Base-by-base conservation (phyloP, 495 filamentous ascomycete genomes). In the Letharia columbiana region DNA sequence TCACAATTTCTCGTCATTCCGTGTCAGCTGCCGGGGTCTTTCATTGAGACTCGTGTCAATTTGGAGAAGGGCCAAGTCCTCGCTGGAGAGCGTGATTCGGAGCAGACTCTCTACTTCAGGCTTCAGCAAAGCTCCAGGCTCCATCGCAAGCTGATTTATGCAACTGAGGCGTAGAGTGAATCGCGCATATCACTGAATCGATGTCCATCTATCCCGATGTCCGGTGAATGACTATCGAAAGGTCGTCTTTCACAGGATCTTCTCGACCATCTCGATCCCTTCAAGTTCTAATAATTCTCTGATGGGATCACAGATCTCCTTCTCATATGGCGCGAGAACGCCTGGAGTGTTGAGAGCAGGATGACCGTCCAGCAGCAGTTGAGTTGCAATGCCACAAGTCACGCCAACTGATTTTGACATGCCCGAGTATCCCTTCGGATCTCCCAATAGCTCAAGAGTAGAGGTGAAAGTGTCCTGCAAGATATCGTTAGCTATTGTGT, bases 211-310 rank as follows among this genome's bases (percentile, higher is more conserved):
- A 28, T 28, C 23, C 23, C 23, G 23, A 28, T 28, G 23, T 28
- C 23, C 1, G 23, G 23, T 28, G 23, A 28, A 28, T 28, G 23
- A 28, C 23, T 28, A 28, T 28, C 23, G 23, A 28, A 28, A 28
- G 33, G 79, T 78, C 49, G 39, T 49, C 15, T 64, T 67, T 39
- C 66, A 28, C 28, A 75, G 33, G 20, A 71, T 71, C 60, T 73
- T 69, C 61, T 77, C 74, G 11, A 71, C 67, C 33, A 84, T 71
- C 66, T 73, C 68, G 62, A 85, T 77, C 49, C 75, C 77, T 12
- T 81, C 83, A 9, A 65, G 42, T 40, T 71, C 70, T 62, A 70
- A 7, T 5, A 62, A 44, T 17, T 67, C 47, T 44, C 71, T 61
- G 40, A 73, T 70, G 23, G 70, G 64, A 41, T 73, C 68, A 59